Base-by-base conservation (phyloP, 1,284 basidiomycete genomes). In the Caloboletus firmus region DNA sequence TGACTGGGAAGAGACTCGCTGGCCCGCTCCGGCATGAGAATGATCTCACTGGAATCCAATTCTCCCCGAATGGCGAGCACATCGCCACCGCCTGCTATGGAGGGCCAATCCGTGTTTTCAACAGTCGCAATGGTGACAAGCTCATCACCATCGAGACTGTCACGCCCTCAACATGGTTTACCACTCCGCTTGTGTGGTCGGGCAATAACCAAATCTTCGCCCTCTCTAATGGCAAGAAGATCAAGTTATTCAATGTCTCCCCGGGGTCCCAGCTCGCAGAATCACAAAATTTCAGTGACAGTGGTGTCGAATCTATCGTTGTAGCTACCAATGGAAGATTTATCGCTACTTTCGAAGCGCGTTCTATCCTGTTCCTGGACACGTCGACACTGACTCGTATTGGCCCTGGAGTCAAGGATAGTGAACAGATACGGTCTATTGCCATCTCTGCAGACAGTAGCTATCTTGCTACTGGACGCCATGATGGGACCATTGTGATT, bases 361-460 rank as follows among this genome's bases (percentile, higher is more conserved):
- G 6, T 24, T 26, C 36, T 9, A 7, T 45, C 22, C 18, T 9
- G 7, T 43, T 46, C 22, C 17, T 46, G 2, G 45, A 44, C 8
- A 13, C 45, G 4, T 43, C 22, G 1, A 46, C 45, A 1, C 31
- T 41, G 1, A 1, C 22, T 8, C 20, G 5, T 0, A 43, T 43
- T 44, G 22, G 2, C 17, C 22, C 22, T 46, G 17, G 3, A 0
- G 3, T 46, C 2, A 8, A 43, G 36, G 37, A 43, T 11, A 6
- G 3, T 1, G 1, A 1, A 3, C 1, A 0, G 0, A 13, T 43
- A 12, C 8, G 0, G 3, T 43, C 36, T 3, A 18, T 26, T 15
- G 22, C 36, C 4, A 12, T 43, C 11, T 46, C 36, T 2, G 0
- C 35, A 4, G 5, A 46, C 13, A 13, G 4, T 2, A 24, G 17